phyloP scores from a whole-genome alignment of 1,284 basidiomycete species.

The Meira nashicola region DNA sequence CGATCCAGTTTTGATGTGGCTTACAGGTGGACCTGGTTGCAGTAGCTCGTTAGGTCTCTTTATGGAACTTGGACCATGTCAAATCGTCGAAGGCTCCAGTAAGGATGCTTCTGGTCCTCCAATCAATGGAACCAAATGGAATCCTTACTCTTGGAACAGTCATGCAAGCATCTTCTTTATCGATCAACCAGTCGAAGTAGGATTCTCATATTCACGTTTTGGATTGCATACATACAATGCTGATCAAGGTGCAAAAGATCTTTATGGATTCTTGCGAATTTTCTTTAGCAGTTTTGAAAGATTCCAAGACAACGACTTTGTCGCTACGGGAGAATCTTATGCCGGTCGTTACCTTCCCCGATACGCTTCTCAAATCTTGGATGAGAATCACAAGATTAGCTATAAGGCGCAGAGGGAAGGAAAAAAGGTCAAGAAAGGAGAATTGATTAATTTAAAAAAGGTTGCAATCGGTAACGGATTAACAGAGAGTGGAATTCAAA shows the following conservation, averaged over 20 bases:
- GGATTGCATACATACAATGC: slow-evolving; percentile 56
- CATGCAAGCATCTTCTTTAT: slow-evolving; percentile 68
- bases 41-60: slow-evolving; percentile 59
- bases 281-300: slow-evolving; percentile 52
- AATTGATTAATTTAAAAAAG: slow-evolving; percentile 67
- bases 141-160: slow-evolving; percentile 64
- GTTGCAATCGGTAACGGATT: slow-evolving; percentile 70
- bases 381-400: slow-evolving; percentile 63
- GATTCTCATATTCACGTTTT: slow-evolving; percentile 68
- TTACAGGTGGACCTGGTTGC: slow-evolving; percentile 51
- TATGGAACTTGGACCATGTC: slow-evolving; percentile 63
- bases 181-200: slow-evolving; percentile 68
- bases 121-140: slow-evolving; percentile 61
- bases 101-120: slow-evolving; percentile 24
- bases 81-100: slow-evolving; percentile 25
- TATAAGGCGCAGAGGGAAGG: slow-evolving; percentile 58
- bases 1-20: slow-evolving; percentile 59
- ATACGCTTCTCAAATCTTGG: slow-evolving; percentile 72
- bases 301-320: slow-evolving; percentile 43
- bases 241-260: slow-evolving; percentile 49
- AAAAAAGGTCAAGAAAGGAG: slow-evolving; percentile 57
- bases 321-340: slow-evolving; percentile 48
- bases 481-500: slow-evolving; percentile 52
- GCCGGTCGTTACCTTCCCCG: slow-evolving; percentile 74
- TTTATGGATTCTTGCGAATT: slow-evolving; percentile 53